These are phyloP conservation scores for Arabidopsis thaliana DNA, from an alignment of 345 rosid genomes.

Conservation along the genomic window TAIR10.1 NC_003071.7:15995501-15996000, in stretches of 20 bases:
- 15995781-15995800: neutral
- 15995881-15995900: constrained; percentile 30
- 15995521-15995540: neutral
- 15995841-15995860: constrained; percentile 32
- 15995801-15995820: constrained; percentile 31
- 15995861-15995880: constrained; percentile 41
- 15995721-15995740: constrained; percentile 27
- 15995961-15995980: constrained; percentile 1
- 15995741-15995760: constrained; percentile 19
- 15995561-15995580: constrained; percentile 15
- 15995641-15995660: constrained; percentile 14
- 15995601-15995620: constrained; percentile 23
- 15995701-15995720: constrained; percentile 25
- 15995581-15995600: constrained; percentile 34
- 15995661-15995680: constrained; percentile 39
- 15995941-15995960: constrained; percentile 7
- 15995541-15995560: neutral
- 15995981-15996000: neutral
- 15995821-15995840: constrained; percentile 43
- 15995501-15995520: neutral
- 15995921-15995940: neutral
- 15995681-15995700: constrained; percentile 32
- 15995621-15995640: constrained; percentile 33
- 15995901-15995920: neutral
- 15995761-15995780: constrained; percentile 28